These are phyloP conservation scores for Dunaliella primolecta DNA, from an alignment of 139 green algal genomes.

Conservation along the genomic window DNA sequence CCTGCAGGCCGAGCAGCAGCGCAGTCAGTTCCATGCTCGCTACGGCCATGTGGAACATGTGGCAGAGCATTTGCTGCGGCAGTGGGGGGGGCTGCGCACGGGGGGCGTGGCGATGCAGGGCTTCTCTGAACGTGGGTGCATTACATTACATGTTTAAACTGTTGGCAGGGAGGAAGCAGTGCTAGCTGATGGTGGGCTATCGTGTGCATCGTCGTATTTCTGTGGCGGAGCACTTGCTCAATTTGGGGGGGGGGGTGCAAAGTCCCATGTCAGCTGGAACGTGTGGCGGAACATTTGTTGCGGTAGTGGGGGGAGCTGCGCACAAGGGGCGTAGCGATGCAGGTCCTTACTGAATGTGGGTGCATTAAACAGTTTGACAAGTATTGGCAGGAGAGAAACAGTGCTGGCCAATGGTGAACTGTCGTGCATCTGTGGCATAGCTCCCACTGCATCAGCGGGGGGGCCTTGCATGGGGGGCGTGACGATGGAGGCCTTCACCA, in stretches of 20 bases:
- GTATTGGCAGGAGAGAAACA: too few relatives aligned
- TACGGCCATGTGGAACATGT: background rate
- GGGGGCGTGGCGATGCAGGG: background rate
- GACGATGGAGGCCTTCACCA: background rate
- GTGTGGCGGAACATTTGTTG: background rate
- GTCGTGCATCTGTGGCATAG: background rate
- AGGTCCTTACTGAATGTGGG: background rate
- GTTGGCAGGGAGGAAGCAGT: too few relatives aligned
- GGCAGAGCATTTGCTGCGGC: background rate
- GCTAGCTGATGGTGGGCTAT: too few relatives aligned
- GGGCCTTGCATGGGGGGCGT: background rate
- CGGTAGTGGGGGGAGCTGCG: background rate
- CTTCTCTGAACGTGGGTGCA: background rate
- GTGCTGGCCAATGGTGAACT: too few relatives aligned
- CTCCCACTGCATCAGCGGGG: background rate
- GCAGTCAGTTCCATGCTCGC: background rate
- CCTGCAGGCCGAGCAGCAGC: background rate
- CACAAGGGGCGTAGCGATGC: background rate
- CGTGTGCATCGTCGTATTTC: too few relatives aligned
- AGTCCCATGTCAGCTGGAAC: too few relatives aligned
- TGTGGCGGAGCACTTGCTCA: too few relatives aligned
- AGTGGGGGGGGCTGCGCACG: background rate
- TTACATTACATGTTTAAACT: too few relatives aligned
- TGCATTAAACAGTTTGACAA: background rate
- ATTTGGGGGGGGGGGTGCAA: too few relatives aligned